Evolutionary conservation across 2,329 filamentous ascomycete species (phyloP).

Genomic region (Fusarium caatingaense): DNA sequence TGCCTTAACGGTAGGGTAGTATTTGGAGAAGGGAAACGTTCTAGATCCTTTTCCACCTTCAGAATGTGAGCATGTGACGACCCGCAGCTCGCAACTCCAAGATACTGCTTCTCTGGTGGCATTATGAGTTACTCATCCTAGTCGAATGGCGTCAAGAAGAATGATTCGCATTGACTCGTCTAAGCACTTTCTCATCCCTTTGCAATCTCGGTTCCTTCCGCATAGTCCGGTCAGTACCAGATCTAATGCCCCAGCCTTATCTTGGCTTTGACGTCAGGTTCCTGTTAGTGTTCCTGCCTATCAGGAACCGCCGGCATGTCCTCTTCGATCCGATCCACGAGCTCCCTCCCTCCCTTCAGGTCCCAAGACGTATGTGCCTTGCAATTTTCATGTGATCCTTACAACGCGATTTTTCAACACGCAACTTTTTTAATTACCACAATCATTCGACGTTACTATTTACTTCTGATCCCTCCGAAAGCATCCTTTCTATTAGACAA

Average conservation of each 20-base stretch:
- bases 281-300: conserved; percentile 46
- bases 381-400: conserved; percentile 33
- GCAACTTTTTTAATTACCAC: conserved; percentile 6
- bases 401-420: conserved; percentile 5
- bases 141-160: background rate
- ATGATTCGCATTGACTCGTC: background rate
- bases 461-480: background rate
- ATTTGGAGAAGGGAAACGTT: background rate
- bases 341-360: background rate
- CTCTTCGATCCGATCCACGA: conserved; percentile 3
- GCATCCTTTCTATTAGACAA: background rate
- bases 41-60: background rate
- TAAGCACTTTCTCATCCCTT: background rate
- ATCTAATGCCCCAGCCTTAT: conserved; percentile 5
- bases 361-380: background rate
- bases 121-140: background rate
- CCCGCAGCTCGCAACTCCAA: background rate
- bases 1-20: background rate
- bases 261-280: conserved; percentile 43
- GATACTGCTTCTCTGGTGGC: background rate
- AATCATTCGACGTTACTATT: background rate
- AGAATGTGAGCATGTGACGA: conserved; percentile 7
- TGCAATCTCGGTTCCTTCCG: conserved; percentile 19
- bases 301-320: conserved; percentile 42
- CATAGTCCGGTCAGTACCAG: background rate